Evolutionary conservation across 768 basidiomycete species (phyloP), one percentile per base, ranked within the genome.

Genomic region (Lactifluus volemus): DNA sequence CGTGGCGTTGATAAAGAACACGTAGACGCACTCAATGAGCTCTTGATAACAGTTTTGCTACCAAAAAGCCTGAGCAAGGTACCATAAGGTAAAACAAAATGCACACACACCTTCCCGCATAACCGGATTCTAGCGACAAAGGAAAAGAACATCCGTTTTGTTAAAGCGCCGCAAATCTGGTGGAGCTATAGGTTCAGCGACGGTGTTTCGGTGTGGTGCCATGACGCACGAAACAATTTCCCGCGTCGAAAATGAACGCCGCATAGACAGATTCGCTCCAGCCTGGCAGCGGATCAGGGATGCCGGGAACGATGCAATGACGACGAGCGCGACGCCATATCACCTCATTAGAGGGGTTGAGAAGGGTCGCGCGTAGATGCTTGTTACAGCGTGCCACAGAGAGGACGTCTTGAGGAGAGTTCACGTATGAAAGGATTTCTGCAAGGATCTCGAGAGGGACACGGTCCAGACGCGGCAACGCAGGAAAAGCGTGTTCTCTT

Each of bases 401-500:
- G 41, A 88, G 76, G 12, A 87, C 73, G 61, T 84, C 81, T 52
- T 75, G 74, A 1, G 84, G 78, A 0, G 83, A 85, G 5, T 70
- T 61, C 0, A 80, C 80, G 53, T 73, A 72, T 7, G 81, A 69
- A 19, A 88, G 77, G 51, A 88, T 78, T 66, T 86, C 85, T 4
- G 82, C 80, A 6, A 88, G 68, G 14, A 89, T 73, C 66, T 89
- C 88, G 44, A 84, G 68, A 11, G 88, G 87, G 4, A 88, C 25
- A 51, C 63, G 62, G 41, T 66, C 64, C 32, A 58, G 52, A 55
- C 32, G 34, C 10, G 63, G 55, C 30, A 45, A 47, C 5, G 11
- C 21, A 4, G 5, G 21, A 51, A 38, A 14, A 8, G 50, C 21
- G 3, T 0, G 14, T 21, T 48, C 30, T 34, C 14, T 41, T 36